Base-by-base conservation (phyloP, 2,329 filamentous ascomycete species). In the Colletotrichum tamarilloi region DNA sequence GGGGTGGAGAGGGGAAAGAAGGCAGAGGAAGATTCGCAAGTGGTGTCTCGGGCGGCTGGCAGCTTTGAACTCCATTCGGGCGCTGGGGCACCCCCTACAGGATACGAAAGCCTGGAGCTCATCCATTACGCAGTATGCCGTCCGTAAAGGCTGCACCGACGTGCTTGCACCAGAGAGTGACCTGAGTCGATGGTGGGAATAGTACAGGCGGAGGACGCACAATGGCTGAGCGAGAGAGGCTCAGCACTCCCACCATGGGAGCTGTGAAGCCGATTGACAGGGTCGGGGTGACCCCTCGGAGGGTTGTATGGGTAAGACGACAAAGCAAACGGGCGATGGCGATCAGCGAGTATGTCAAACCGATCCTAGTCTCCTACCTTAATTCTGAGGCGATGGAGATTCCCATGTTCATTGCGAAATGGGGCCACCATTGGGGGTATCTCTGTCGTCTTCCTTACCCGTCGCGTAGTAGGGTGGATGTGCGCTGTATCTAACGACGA, bases 291-390 rank as follows among this genome's bases (percentile, higher is more conserved):
- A 65, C 68, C 56, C 68, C 55, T 67, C 32, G n/a, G 68, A 19
- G 14, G 12, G 26, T 52, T 22, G 63, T 72, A 52, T 72, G 63
- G 63, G 46, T 58, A 62, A 71, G 62, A 71, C 62, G 55, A 38
- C 56, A 35, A 16, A 26, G 42, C 42, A 52, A 62, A 58, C 65
- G 64, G 57, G 52, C 52, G 65, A 63, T 68, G 58, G 65, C 58
- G 69, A 72, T 69, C 69, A 42, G 49, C 69, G 58, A 58, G 28
- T 16, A 22, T 58, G 58, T 49, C 65, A 58, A 59, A 28, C 55
- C 55, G 56, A 73, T 69, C 42, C 70, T 46, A 59, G 53, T 38
- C 69, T 66, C 68, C 66, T 64, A 73, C 66, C 67, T 69, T 73
- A 69, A 69, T 73, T 35, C 53, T 56, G 70, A 62, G 55, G 30